phyloP scores from a whole-genome alignment of 2,329 filamentous ascomycete species.

The Camillea tinctor region DNA sequence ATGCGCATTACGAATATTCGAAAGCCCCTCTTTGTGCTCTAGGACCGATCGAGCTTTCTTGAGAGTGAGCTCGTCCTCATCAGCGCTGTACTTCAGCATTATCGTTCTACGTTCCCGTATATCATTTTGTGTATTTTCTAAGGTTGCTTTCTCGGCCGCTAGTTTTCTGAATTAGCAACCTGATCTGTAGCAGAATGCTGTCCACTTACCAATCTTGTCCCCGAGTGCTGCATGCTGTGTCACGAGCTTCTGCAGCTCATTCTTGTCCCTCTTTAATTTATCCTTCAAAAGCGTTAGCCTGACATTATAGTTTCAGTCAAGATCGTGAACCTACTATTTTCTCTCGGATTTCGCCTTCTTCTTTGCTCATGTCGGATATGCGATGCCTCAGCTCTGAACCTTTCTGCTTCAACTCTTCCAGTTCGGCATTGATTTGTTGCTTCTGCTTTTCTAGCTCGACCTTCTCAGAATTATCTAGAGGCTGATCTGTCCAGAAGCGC shows the following conservation, averaged over 20 bases:
- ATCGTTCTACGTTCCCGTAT: constrained; percentile 38
- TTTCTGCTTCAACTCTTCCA: constrained; percentile 34
- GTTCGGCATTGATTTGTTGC: constrained; percentile 39
- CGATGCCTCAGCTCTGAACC: constrained; percentile 38
- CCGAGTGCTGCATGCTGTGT: constrained; percentile 67
- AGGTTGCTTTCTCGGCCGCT: constrained; percentile 36
- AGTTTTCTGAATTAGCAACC: constrained; percentile 17
- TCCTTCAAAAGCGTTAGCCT: constrained; percentile 36
- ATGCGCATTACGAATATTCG: constrained; percentile 60
- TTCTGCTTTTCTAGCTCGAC: constrained; percentile 56
- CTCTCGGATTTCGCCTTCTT: constrained; percentile 43
- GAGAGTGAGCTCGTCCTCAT: constrained; percentile 55
- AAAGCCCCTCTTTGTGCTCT: constrained; percentile 57
- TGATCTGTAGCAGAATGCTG: neutral
- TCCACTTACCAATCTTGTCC: constrained; percentile 63
- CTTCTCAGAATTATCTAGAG: constrained; percentile 67
- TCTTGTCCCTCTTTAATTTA: constrained; percentile 61
- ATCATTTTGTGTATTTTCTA: constrained; percentile 33
- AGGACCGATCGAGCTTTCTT: constrained; percentile 55
- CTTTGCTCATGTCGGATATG: constrained; percentile 35
- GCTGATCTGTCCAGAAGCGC: constrained; percentile 72
- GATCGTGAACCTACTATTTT: constrained; percentile 41
- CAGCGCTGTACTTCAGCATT: constrained; percentile 50
- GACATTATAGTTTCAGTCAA: neutral
- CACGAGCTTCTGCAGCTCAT: constrained; percentile 62